Base-by-base conservation (phyloP, 257 asterid genomes). In the Fraxinus pennsylvanica region DNA sequence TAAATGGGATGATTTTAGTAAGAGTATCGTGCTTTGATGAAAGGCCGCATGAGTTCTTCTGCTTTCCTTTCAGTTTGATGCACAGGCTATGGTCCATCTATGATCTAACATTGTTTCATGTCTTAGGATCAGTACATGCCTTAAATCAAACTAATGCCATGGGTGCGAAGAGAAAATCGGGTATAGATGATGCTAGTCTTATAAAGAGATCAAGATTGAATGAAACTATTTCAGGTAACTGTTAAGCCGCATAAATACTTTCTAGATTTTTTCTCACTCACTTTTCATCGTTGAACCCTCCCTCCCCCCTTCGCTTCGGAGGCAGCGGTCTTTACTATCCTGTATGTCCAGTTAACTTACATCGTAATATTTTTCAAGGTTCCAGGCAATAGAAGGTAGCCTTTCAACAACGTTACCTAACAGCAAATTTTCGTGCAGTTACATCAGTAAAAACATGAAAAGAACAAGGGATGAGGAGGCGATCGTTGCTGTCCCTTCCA, bases 401-500 rank as follows among this genome's bases (percentile, higher is more conserved):
- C 61, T 61, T 21, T 50, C 75, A 9, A 30, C 68, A 0, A 72
- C 68, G 52, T 47, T 66, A 73, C 59, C 52, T 25, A 81, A 68
- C 50, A 47, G 77, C 52, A 74, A 54, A 61, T 61, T 71, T 72
- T 17, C 85, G 1, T 87, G 96, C 85, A 83, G 91, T 54, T 57
- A 76, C 52, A 74, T 76, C 57, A 61, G 78, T 65, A 74, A 63
- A 43, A 89, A 77, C 78, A 70, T 57, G 76, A 90, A 89, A 68
- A 83, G 92, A 66, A 74, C 74, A 80, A 81, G 91, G 74, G 91
- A 80, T 10, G 93, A 87, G 13, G 91, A 87, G 78, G 80, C 76
- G 54, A 84, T 79, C 43, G 80, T 73, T 33, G 65, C 89, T 61
- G 38, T 85, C 35, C 83, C 88, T 74, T 52, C 63, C 21, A 89